These are phyloP conservation scores for Scytalidium lignicola DNA, from an alignment of 2,329 filamentous ascomycete genomes.

Conservation along the genomic window DNA sequence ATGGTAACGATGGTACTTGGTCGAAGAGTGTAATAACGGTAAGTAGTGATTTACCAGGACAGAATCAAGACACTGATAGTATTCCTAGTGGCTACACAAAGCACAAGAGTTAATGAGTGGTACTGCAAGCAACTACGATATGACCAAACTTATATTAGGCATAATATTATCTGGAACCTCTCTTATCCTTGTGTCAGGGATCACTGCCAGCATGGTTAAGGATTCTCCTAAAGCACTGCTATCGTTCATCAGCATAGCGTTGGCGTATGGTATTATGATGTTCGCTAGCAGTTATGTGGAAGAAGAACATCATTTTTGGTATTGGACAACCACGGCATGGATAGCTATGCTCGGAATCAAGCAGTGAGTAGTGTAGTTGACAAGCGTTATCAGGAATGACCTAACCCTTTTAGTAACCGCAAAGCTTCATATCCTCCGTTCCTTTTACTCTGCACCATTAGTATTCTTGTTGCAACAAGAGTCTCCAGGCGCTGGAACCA, in stretches of 20 bases:
- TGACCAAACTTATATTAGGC: conserved; percentile 52
- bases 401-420: conserved; percentile 13
- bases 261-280: conserved; percentile 81
- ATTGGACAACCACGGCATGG: conserved; percentile 78
- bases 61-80: conserved; percentile 11
- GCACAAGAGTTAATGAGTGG: conserved; percentile 74
- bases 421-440: conserved; percentile 9
- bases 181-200: conserved; percentile 31
- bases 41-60: conserved; percentile 5
- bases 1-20: conserved; percentile 34
- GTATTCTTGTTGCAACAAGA: conserved; percentile 58
- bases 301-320: conserved; percentile 99
- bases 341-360: conserved; percentile 47
- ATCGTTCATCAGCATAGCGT: conserved; percentile 46
- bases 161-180: conserved; percentile 32
- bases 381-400: not conserved
- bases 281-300: conserved; percentile 97
- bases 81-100: conserved; percentile 34
- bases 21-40: conserved; percentile 40
- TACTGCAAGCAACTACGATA: conserved; percentile 88
- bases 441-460: conserved; percentile 24
- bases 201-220: conserved; percentile 35
- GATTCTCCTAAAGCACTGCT: conserved; percentile 26
- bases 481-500: conserved; percentile 85
- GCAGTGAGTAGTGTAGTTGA: conserved; percentile 20